A percentile compares a stretch with the other conserved stretches of the same genome.
phyloP scores from a whole-genome alignment of 106 monocot genomes.

The Iris macrosiphon region DNA sequence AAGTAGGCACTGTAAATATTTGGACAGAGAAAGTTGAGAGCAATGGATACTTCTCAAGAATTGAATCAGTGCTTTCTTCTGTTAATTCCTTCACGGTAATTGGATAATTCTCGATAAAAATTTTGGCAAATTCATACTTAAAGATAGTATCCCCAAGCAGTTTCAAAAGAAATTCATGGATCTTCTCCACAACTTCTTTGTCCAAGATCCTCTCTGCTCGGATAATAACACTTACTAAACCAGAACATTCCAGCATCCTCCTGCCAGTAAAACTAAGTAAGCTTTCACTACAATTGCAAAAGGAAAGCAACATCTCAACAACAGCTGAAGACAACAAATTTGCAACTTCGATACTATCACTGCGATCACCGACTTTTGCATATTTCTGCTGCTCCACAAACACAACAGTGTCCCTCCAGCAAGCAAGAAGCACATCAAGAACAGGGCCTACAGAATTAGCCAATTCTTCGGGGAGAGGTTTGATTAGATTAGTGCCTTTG shows the following conservation, averaged over 20 bases:
- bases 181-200: conserved; percentile 46
- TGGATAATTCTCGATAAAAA: conserved; percentile 58
- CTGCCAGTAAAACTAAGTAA: conserved; percentile 62
- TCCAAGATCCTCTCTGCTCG: conserved; percentile 66
- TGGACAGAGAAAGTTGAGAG: conserved; percentile 79
- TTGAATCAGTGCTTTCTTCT: conserved; percentile 25
- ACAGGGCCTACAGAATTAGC: conserved; percentile 63
- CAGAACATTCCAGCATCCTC: conserved; percentile 28
- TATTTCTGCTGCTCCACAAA: conserved; percentile 4
- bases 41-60: conserved; percentile 34
- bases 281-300: conserved; percentile 67
- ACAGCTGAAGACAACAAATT: conserved; percentile 42
- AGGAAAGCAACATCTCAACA: conserved; percentile 64
- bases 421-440: conserved; percentile 56
- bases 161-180: conserved; percentile 85
- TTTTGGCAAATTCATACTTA: conserved; percentile 79
- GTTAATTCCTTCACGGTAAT: conserved; percentile 35
- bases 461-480: conserved; percentile 47
- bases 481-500: conserved; percentile 62
- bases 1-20: conserved; percentile 84
- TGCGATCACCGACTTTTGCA: conserved; percentile 5
- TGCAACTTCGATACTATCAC: conserved; percentile 11
- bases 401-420: conserved; percentile 57
- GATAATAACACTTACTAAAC: conserved; percentile 48
- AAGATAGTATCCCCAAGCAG: conserved; percentile 79